phyloP scores from a whole-genome alignment of 2,329 filamentous ascomycete genomes.

The Ceratocystis harringtonii region DNA sequence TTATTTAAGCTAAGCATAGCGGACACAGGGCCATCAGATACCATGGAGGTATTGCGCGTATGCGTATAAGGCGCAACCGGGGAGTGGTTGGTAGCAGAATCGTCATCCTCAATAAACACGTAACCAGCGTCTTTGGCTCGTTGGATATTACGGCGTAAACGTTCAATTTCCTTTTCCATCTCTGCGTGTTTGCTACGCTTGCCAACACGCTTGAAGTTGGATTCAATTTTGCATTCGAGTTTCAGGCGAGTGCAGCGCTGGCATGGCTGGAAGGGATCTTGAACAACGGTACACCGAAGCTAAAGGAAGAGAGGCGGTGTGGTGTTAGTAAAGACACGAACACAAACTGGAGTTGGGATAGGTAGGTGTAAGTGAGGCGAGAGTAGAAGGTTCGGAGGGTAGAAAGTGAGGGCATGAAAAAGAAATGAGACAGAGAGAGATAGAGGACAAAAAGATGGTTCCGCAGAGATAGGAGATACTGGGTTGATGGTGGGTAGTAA shows the following conservation, averaged over 20 bases:
- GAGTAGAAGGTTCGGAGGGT: no score
- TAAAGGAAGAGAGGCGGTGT: slow-evolving; percentile 23
- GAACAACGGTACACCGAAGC: slow-evolving; percentile 71
- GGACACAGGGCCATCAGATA: slow-evolving; percentile 55
- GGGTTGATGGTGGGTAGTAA: not conserved
- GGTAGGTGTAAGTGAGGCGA: no score
- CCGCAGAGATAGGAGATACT: not conserved
- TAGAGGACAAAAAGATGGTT: not conserved
- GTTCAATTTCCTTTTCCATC: slow-evolving; percentile 72
- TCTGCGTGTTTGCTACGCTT: slow-evolving; percentile 73
- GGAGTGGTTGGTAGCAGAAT: slow-evolving; percentile 34
- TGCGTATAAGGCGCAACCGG: slow-evolving; percentile 29
- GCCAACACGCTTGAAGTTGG: slow-evolving; percentile 71
- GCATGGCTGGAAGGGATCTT: slow-evolving; percentile 65
- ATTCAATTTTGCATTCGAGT: slow-evolving; percentile 73
- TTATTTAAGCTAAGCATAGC: slow-evolving; percentile 52
- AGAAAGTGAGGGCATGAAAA: not conserved
- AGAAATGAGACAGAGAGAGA: not conserved
- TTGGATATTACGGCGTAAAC: slow-evolving; percentile 44
- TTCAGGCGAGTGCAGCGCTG: slow-evolving; percentile 64
- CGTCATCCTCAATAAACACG: slow-evolving; percentile 37
- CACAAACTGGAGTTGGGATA: not conserved
- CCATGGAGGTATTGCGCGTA: slow-evolving; percentile 46
- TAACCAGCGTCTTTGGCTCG: slow-evolving; percentile 46
- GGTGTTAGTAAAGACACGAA: not conserved